These are phyloP conservation scores for Chimonanthus praecox DNA, from an alignment of 164 flowering plant species.

Conservation along the genomic window DNA sequence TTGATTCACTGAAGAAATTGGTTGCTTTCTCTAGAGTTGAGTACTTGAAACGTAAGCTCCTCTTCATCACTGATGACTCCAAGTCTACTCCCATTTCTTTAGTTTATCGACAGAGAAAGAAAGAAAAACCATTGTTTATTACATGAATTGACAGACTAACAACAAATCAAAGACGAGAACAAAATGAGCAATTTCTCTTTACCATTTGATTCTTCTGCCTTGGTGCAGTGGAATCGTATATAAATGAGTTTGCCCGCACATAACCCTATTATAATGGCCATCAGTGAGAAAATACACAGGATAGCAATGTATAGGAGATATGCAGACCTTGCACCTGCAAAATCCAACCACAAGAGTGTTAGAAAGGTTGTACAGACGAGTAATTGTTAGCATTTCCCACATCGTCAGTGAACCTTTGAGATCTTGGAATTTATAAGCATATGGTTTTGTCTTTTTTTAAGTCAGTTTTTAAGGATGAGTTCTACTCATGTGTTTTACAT, in stretches of 20 bases:
- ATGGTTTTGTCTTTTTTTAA: no score
- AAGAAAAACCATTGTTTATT: background rate
- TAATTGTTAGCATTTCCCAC: background rate
- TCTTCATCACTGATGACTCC: slow-evolving; percentile 10
- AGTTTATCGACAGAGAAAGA: no score
- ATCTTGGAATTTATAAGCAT: no score
- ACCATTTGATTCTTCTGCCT: slow-evolving; percentile 6
- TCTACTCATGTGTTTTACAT: no score
- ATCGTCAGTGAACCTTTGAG: no score
- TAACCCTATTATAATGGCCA: slow-evolving; percentile 24
- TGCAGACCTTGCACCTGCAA: background rate
- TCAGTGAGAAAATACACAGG: background rate
- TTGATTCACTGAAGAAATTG: slow-evolving; percentile 16
- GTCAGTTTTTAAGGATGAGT: no score
- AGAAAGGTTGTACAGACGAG: background rate
- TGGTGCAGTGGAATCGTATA: background rate
- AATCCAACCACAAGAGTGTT: background rate
- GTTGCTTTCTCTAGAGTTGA: slow-evolving; percentile 30
- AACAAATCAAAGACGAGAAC: background rate
- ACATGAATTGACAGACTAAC: background rate
- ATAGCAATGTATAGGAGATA: background rate
- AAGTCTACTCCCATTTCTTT: slow-evolving; percentile 6
- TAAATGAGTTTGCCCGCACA: slow-evolving; percentile 17
- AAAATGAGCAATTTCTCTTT: background rate
- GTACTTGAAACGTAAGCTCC: slow-evolving; percentile 22